Conservation (phyloP, 202 grass and related monocot genomes). For the Carex arenaria region DNA sequence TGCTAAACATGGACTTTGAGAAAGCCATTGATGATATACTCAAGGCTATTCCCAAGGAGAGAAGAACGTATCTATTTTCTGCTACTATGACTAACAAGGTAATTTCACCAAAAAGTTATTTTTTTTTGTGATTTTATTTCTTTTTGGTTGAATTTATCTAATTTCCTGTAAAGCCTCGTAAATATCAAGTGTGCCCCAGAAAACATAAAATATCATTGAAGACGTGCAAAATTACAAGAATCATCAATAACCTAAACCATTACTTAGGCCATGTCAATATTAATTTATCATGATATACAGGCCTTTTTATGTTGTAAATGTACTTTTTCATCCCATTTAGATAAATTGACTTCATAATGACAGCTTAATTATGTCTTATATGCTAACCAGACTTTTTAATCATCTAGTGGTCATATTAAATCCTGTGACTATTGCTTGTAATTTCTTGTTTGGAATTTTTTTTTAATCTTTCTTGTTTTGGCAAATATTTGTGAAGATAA, state of each 20-base stretch:
- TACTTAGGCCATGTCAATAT: not conserved
- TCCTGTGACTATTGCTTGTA: not conserved
- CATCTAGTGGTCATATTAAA: not conserved
- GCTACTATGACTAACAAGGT: conserved; percentile 97
- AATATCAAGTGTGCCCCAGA: not conserved
- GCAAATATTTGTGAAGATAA: not conserved
- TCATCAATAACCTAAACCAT: not conserved
- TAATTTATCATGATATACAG: not conserved
- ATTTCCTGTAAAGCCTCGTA: not conserved
- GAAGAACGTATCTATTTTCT: conserved; percentile 84
- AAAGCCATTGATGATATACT: conserved; percentile 86
- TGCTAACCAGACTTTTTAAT: not conserved
- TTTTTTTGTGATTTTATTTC: not conserved
- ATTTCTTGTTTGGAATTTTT: not conserved
- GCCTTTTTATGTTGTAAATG: not conserved
- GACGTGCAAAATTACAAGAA: not conserved
- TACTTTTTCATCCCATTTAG: not conserved
- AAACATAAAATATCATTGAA: not conserved
- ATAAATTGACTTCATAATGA: not conserved
- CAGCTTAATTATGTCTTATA: not conserved
- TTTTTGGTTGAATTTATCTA: not conserved
- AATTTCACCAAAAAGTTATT: not conserved
- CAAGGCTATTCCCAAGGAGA: conserved; percentile 74
- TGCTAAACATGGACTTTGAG: conserved; percentile 88
- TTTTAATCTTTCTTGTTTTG: not conserved